Evolutionary conservation across 2,329 filamentous ascomycete species (phyloP), one percentile per base, ranked within the genome.

Genomic region (Pyrenophora teres): DNA sequence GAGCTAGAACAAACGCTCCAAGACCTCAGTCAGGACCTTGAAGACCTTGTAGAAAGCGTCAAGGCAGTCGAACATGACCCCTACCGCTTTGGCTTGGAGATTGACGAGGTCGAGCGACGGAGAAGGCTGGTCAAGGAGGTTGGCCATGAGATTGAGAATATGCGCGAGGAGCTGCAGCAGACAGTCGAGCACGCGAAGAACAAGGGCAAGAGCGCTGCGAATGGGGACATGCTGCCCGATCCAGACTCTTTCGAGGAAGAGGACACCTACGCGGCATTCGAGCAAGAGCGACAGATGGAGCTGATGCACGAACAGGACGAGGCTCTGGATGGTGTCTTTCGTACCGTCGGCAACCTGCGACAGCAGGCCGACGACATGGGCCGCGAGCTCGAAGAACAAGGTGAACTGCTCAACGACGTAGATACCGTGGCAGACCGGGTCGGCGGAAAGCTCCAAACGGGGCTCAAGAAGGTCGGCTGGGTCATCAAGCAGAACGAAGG

Each of bases 331-430:
- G 90, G 89, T 13, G 93, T 99, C 40, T 96, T 95, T 71, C 85
- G 87, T 61, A 97, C 93, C 1, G 94, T 99, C 19, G 93, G 92
- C 2, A 97, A 92, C 70, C 76, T 99, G 69, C 81, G 93, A 49
- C 82, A 88, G 69, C 94, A 97, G 80, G 95, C 94, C 1, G 87
- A 95, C 74, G 90, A 92, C 64, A 99, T 99, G 93, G 93, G 94
- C 1, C 81, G 93, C 50, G 94, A 99, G 78, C 80, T 99, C 39
- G 95, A 97, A 76, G 94, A 99, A 77, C 94, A 99, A 80, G 83
- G 83, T 18, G 90, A 92, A 73, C 88, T 97, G 83, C 80, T 99
- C 50, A 87, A 94, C 57, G 87, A 89, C 45, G 88, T 95, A 35
- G 93, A 97, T 74, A 83, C 81, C 25, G 80, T 96, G 50, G 91